Evolutionary conservation across 108 stramenopile species (phyloP).

Genomic region (Pseudonitzschia pungens): DNA sequence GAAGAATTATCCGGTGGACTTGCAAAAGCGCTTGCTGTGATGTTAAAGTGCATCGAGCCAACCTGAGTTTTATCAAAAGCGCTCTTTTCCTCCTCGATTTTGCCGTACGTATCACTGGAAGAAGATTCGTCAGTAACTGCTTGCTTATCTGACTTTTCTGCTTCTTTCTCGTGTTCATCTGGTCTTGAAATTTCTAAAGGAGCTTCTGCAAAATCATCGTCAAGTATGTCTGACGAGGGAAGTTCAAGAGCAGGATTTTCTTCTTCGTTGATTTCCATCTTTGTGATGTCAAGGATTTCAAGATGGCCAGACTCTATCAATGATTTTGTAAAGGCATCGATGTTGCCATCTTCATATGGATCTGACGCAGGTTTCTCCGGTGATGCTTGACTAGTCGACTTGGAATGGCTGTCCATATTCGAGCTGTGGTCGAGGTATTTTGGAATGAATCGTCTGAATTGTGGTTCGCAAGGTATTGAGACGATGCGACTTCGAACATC

Average conservation of each 20-base stretch:
- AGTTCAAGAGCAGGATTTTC: conserved; percentile 32
- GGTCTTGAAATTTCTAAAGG: conserved; percentile 31
- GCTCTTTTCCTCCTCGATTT: conserved; percentile 14
- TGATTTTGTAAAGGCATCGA: conserved; percentile 53
- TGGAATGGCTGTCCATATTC: conserved; percentile 12
- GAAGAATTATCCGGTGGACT: conserved; percentile 61
- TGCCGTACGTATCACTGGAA: not conserved
- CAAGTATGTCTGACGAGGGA: conserved; percentile 16
- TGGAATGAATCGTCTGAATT: conserved; percentile 81
- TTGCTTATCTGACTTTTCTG: not conserved
- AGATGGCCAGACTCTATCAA: conserved; percentile 53
- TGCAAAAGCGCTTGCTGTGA: conserved; percentile 48
- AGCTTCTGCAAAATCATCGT: conserved; percentile 36
- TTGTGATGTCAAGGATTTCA: conserved; percentile 86
- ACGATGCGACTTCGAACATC: conserved; percentile 73
- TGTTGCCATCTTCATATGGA: conserved; percentile 11
- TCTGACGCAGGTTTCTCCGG: no score
- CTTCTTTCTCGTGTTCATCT: conserved; percentile 13
- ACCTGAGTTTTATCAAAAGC: conserved; percentile 29
- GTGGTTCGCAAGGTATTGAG: conserved; percentile 72
- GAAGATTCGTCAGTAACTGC: conserved; percentile 15
- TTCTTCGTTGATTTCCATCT: conserved; percentile 69
- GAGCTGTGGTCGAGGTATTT: conserved; percentile 77
- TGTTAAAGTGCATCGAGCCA: conserved; percentile 38
- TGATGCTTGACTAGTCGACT: not conserved